phyloP scores from a whole-genome alignment of 1,284 basidiomycete genomes.

The Ceratobasidium sp. region DNA sequence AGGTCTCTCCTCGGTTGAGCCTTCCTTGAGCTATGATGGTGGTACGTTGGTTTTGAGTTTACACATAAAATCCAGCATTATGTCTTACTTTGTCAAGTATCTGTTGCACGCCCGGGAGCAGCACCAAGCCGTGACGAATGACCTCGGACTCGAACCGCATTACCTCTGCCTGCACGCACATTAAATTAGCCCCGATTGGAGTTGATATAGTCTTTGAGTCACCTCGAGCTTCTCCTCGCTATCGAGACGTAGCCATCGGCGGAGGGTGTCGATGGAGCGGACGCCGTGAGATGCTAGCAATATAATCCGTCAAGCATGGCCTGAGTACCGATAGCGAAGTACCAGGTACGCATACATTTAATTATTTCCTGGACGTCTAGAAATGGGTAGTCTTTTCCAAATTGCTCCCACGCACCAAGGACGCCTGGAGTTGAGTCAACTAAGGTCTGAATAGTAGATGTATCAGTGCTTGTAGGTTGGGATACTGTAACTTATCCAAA shows the following conservation, averaged over 20 bases:
- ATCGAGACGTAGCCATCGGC: constrained; percentile 70
- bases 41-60: constrained; percentile 9
- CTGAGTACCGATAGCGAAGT: constrained; percentile 11
- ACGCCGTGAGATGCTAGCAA: constrained; percentile 77
- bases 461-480: not conserved
- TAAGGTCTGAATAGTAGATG: constrained; percentile 58
- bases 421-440: constrained; percentile 79
- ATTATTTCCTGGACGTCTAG: constrained; percentile 59
- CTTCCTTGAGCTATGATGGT: constrained; percentile 58
- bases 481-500: not conserved
- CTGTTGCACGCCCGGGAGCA: constrained; percentile 46
- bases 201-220: constrained; percentile 36
- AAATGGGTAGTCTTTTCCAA: constrained; percentile 63
- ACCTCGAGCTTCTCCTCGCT: constrained; percentile 69
- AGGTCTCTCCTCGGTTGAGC: constrained; percentile 76
- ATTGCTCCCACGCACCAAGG: constrained; percentile 69
- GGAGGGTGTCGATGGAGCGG: constrained; percentile 75
- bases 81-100: constrained; percentile 62
- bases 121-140: constrained; percentile 42
- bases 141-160: constrained; percentile 46
- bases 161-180: constrained; percentile 40
- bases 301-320: not conserved
- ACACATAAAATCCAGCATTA: not conserved
- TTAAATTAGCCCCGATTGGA: not conserved
- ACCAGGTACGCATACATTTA: constrained; percentile 53